Evolutionary conservation across 2,329 filamentous ascomycete genomes (phyloP), one percentile per base, ranked within the genome.

Genomic region (Aspergillus tamarii): DNA sequence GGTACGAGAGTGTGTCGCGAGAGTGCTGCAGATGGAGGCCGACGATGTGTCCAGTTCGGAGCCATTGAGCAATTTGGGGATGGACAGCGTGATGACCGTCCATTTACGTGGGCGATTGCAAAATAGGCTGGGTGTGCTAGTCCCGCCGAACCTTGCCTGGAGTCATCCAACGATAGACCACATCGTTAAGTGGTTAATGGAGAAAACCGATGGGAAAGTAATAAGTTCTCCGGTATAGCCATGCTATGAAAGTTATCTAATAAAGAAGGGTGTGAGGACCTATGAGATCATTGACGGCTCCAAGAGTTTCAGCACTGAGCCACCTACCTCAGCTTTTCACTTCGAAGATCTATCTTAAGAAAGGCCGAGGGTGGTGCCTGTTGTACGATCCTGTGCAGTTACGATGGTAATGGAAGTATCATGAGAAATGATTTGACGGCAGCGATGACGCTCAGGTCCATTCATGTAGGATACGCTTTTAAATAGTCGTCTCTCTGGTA

Each of bases 21-120:
- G 64, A 1, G 74, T 80, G 6, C 67, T 81, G 48, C 73, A 77
- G 60, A 62, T 78, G 7, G 59, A 65, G 2, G 65, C 69, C n/a
- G 76, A 80, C 1, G 62, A 66, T 4, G 74, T 81, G 7, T 77
- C 80, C 41, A 67, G 69, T 9, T 67, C 67, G 14, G 72, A 73
- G 5, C 72, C 77, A 9, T 61, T 82, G n/a, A 67, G 71, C 2
- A 77, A 82, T 61, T 54, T 81, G 34, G 79, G 80, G 1, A 69
- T 81, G 2, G 80, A 81, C 60, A 77, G 73, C 5, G 78, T 82
- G 12, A 79, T 81, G 78, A 80, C 73, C 1, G 73, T 79, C 21
- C 67, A 67, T 7, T 64, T 81, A 59, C 69, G 79, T 26, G 67
- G 69, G 48, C 70, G 77, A 65, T 65, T 82, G 41, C 77, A 79